Conservation (phyloP, 768 basidiomycete species). For the Porphyrellus cyaneotinctus region DNA sequence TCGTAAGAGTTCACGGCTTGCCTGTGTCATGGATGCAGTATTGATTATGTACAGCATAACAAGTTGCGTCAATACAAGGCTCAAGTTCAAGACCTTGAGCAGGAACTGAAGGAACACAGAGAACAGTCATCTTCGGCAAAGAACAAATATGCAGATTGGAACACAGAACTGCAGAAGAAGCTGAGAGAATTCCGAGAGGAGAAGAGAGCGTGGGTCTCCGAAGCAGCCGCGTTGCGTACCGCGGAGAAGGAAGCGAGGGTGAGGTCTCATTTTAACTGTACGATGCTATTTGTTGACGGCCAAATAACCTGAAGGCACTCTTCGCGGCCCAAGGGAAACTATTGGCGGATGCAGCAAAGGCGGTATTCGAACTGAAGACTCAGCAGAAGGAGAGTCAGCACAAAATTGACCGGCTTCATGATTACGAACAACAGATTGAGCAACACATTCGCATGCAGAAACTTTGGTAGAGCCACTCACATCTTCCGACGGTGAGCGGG, state of each 20-base stretch:
- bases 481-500: neutral
- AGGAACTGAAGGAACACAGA: slow-evolving; percentile 68
- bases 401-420: slow-evolving; percentile 73
- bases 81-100: slow-evolving; percentile 62
- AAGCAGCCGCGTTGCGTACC: slow-evolving; percentile 63
- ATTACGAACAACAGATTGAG: slow-evolving; percentile 86
- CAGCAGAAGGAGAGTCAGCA: slow-evolving; percentile 73
- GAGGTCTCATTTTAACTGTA: slow-evolving; percentile 2
- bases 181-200: slow-evolving; percentile 72
- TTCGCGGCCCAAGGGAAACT: slow-evolving; percentile 67
- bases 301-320: slow-evolving; percentile 50
- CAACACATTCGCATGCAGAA: slow-evolving; percentile 73
- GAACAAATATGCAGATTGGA: slow-evolving; percentile 81
- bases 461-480: slow-evolving; percentile 57
- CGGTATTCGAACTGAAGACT: slow-evolving; percentile 71
- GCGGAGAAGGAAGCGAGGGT: slow-evolving; percentile 72
- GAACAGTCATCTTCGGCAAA: slow-evolving; percentile 69
- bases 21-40: neutral
- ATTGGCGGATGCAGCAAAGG: slow-evolving; percentile 61
- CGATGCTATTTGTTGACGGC: neutral
- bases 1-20: slow-evolving; percentile 47
- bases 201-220: slow-evolving; percentile 70
- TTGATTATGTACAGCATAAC: slow-evolving; percentile 55
- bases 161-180: slow-evolving; percentile 73
- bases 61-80: slow-evolving; percentile 73